These are phyloP conservation scores for Scopulariopsis brevicaulis DNA, from an alignment of 2,329 filamentous ascomycete genomes.

Conservation along the genomic window DNA sequence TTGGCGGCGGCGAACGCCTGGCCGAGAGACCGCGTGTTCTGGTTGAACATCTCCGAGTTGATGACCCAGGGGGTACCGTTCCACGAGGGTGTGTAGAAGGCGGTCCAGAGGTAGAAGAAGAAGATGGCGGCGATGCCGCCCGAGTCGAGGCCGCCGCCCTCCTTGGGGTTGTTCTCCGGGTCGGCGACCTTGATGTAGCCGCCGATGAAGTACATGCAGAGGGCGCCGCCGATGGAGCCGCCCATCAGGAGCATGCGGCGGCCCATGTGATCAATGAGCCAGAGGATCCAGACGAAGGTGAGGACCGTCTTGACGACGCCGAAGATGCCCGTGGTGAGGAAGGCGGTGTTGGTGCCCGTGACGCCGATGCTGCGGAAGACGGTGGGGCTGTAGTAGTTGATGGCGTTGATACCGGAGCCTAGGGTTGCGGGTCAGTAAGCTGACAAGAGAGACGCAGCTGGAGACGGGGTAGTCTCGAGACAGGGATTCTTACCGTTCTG, in stretches of 20 bases:
- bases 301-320: slow-evolving; percentile 60
- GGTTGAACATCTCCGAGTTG: slow-evolving; percentile 16
- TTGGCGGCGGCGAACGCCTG: slow-evolving; percentile 54
- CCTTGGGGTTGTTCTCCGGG: slow-evolving; percentile 34
- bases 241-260: slow-evolving; percentile 21
- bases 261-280: slow-evolving; percentile 34
- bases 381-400: slow-evolving; percentile 59
- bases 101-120: slow-evolving; percentile 53
- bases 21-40: slow-evolving; percentile 15
- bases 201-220: slow-evolving; percentile 21
- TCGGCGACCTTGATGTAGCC: slow-evolving; percentile 27
- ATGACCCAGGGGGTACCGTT: slow-evolving; percentile 28
- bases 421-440: not conserved
- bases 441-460: not conserved
- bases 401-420: slow-evolving; percentile 64
- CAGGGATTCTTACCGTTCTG: slow-evolving; percentile 40
- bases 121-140: slow-evolving; percentile 60
- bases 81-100: slow-evolving; percentile 61
- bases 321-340: slow-evolving; percentile 61
- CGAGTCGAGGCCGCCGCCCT: slow-evolving; percentile 12
- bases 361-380: slow-evolving; percentile 48
- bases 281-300: slow-evolving; percentile 34
- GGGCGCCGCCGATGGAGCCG: slow-evolving; percentile 10
- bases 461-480: not conserved
- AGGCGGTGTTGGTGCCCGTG: slow-evolving; percentile 28